These are phyloP conservation scores for Zymoseptoria passerinii DNA, from an alignment of 2,329 filamentous ascomycete species.

Conservation along the genomic window DNA sequence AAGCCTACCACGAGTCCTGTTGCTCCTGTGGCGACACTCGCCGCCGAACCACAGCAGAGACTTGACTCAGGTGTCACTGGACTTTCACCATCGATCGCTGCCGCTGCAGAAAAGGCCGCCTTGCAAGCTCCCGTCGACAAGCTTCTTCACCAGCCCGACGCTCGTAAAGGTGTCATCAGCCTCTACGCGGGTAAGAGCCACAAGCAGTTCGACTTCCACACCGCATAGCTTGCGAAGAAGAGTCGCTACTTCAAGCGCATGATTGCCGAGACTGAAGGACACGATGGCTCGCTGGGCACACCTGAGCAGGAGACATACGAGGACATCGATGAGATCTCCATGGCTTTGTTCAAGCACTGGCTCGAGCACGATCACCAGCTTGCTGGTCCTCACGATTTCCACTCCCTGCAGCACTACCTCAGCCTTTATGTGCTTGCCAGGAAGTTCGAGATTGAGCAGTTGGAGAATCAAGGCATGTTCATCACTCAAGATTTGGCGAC, in stretches of 20 bases:
- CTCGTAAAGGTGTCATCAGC: slow-evolving; percentile 3
- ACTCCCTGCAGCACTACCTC: slow-evolving; percentile 29
- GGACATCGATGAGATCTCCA: slow-evolving; percentile 25
- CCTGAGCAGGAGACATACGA: slow-evolving; percentile 21
- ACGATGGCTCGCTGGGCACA: slow-evolving; percentile 2
- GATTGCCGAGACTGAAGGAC: slow-evolving; percentile 11
- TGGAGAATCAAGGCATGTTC: slow-evolving; percentile 25
- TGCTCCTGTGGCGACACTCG: background rate
- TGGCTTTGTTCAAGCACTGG: slow-evolving; percentile 28
- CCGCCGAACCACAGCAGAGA: background rate
- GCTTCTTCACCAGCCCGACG: slow-evolving; percentile 1
- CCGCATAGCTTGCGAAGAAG: slow-evolving; percentile 17
- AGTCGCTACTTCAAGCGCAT: slow-evolving; percentile 25
- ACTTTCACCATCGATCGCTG: background rate
- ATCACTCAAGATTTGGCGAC: background rate
- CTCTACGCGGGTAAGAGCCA: slow-evolving; percentile 22
- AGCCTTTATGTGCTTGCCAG: slow-evolving; percentile 27
- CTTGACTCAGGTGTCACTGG: background rate
- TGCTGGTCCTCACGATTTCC: slow-evolving; percentile 28
- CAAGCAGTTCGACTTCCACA: slow-evolving; percentile 23
- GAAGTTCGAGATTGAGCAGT: slow-evolving; percentile 22
- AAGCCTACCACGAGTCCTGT: background rate
- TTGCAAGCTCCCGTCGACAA: slow-evolving; percentile 3
- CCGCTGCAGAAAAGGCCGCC: slow-evolving; percentile 4
- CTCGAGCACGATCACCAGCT: slow-evolving; percentile 22